These are phyloP conservation scores for Choiromyces venosus DNA, from an alignment of 495 filamentous ascomycete species.

Conservation along the genomic window DNA sequence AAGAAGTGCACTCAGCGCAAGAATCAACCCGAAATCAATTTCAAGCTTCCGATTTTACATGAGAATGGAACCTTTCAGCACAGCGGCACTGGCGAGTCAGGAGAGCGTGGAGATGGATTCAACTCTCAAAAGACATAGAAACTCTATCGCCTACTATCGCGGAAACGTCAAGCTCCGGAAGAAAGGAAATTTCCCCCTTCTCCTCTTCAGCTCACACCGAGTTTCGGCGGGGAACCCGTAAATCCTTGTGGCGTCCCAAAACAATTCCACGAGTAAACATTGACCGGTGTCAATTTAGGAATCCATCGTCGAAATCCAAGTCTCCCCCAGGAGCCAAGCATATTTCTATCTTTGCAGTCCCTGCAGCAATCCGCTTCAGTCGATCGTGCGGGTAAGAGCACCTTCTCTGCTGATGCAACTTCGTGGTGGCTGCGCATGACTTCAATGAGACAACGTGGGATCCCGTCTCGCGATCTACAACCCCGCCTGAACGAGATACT, in stretches of 20 bases:
- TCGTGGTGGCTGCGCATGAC: not conserved
- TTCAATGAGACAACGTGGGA: not conserved
- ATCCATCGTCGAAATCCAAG: not conserved
- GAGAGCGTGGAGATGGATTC: not conserved
- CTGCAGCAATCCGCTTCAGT: not conserved
- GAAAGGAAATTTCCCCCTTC: not conserved
- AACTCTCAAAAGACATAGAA: not conserved
- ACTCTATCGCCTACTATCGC: not conserved
- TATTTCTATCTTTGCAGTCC: not conserved
- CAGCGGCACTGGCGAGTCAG: not conserved
- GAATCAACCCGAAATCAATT: not conserved
- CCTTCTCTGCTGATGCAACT: not conserved
- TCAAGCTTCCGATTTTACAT: not conserved
- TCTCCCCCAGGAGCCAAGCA: not conserved
- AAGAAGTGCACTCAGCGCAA: not conserved
- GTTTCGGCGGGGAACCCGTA: not conserved
- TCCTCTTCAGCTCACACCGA: not conserved
- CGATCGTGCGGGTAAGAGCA: not conserved
- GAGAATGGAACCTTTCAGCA: not conserved
- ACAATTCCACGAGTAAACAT: not conserved
- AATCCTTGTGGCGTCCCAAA: not conserved
- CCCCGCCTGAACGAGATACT: not conserved
- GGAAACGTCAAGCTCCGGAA: not conserved
- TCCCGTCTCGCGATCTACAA: conserved; percentile 1
- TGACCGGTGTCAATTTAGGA: not conserved